Percentiles rank a stretch among this genome's conserved stretches.
Evolutionary conservation across 202 grass and related monocot genomes (phyloP).

Genomic region (Carex arenaria): DNA sequence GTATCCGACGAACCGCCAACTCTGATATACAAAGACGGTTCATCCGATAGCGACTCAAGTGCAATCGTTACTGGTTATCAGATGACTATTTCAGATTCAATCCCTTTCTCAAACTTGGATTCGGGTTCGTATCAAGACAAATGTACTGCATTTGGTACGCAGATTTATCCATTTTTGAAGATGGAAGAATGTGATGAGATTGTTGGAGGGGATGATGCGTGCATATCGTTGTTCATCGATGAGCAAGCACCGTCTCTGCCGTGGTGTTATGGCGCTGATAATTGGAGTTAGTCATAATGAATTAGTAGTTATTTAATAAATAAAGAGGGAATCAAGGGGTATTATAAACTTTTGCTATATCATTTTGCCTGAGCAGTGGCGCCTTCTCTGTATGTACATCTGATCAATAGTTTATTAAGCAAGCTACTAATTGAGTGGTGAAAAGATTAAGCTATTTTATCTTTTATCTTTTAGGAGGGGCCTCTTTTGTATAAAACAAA

Average conservation of each 20-base stretch:
- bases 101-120: neutral
- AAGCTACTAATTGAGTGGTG: neutral
- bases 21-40: slow-evolving; percentile 52
- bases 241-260: slow-evolving; percentile 67
- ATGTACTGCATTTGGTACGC: neutral
- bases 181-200: slow-evolving; percentile 73
- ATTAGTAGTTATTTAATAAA: neutral
- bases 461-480: neutral
- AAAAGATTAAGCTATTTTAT: slow-evolving; percentile 11
- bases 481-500: neutral
- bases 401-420: neutral
- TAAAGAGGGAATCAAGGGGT: neutral
- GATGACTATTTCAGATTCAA: neutral
- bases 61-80: slow-evolving; percentile 40
- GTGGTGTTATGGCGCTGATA: slow-evolving; percentile 44
- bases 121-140: neutral
- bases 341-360: slow-evolving; percentile 4
- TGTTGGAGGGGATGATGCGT: slow-evolving; percentile 50
- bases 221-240: slow-evolving; percentile 66
- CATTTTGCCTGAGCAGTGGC: neutral
- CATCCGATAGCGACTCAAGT: slow-evolving; percentile 83
- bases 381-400: neutral
- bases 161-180: slow-evolving; percentile 48
- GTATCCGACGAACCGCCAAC: slow-evolving; percentile 36
- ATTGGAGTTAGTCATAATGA: slow-evolving; percentile 12